Base-by-base conservation (phyloP, 108 stramenopile genomes). In the Fistulifera solaris region DNA sequence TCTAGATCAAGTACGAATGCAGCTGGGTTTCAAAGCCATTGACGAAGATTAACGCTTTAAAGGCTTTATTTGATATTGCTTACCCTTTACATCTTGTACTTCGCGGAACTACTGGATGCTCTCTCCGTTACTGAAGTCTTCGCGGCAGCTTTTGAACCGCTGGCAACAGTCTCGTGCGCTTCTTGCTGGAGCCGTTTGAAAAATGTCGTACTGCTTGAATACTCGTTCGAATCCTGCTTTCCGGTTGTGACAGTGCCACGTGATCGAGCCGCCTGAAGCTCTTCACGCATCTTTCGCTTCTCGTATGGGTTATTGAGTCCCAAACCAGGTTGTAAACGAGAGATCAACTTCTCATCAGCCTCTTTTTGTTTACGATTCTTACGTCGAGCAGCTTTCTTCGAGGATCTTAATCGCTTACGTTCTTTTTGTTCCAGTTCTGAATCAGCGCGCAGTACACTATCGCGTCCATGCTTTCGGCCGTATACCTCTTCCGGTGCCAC, bases 401-500 rank as follows among this genome's bases (percentile, higher is more conserved):
- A 76, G 28, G 60, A 59, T 31, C 97, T 83, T 15, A 93, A 54
- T 15, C 90, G 62, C 66, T 93, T 89, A 43, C 95, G 87, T 46
- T 98, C 95, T n/a, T 52, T 60, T 66, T 89, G 76, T 53, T 89
- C 82, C 79, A 94, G 66, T 59, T 98, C 97, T 15, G 62, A 75
- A 17, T 89, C 89, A 22, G 81, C 88, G 43, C 87, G 83, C 0
- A 96, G 67, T 43, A 95, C 84, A 21, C 81, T 87, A 3, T 83
- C 75, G 14, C 94, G 73, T 5, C 97, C 95, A 52, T 81, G 80
- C 63, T 94, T 95, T 41, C 70, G 71, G 4, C 60, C 92, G 47
- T 85, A 91, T 1, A 98, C 88, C 61, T 98, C 94, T 71, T 98
- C 94, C 8, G 97, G 95, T 42, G 97, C 97, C 27, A 83, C 65